Evolutionary conservation across 768 basidiomycete genomes (phyloP).

Genomic region (Lactarius quietus): DNA sequence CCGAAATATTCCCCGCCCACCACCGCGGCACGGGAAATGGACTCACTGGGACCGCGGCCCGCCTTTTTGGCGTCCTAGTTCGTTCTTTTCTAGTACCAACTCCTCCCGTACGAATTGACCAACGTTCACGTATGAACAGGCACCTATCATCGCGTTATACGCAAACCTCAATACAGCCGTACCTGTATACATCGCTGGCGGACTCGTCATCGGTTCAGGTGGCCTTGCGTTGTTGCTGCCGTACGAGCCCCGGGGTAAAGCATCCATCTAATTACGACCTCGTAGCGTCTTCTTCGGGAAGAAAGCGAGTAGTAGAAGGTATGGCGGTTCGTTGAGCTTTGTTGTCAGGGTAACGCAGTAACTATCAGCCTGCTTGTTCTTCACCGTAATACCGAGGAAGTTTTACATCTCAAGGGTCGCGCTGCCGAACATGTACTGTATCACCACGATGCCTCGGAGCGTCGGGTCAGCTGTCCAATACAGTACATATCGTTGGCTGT

Average conservation of each 20-base stretch:
- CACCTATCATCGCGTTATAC: constrained; percentile 68
- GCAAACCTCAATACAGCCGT: constrained; percentile 60
- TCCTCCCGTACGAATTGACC: too few relatives aligned
- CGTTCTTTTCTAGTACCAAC: too few relatives aligned
- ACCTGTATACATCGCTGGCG: constrained; percentile 71
- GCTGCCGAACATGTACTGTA: too few relatives aligned
- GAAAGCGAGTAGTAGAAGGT: neutral
- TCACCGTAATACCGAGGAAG: neutral
- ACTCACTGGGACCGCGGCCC: constrained; percentile 53
- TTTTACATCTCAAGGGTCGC: too few relatives aligned
- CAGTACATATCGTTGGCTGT: neutral
- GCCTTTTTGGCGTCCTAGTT: constrained; percentile 32
- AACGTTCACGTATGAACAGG: constrained; percentile 37
- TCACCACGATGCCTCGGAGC: neutral
- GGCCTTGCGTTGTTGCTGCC: constrained; percentile 59
- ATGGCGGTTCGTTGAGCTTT: neutral
- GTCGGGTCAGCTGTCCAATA: neutral
- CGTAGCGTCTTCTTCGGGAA: neutral
- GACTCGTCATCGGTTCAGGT: constrained; percentile 58
- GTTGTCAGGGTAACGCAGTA: neutral
- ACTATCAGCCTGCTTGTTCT: neutral
- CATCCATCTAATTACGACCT: constrained; percentile 40
- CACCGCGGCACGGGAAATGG: constrained; percentile 73
- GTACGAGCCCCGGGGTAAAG: constrained; percentile 72
- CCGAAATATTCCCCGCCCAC: constrained; percentile 69